These are phyloP conservation scores for Pleoardoris graminearum DNA, from an alignment of 2,329 filamentous ascomycete genomes.

Conservation along the genomic window DNA sequence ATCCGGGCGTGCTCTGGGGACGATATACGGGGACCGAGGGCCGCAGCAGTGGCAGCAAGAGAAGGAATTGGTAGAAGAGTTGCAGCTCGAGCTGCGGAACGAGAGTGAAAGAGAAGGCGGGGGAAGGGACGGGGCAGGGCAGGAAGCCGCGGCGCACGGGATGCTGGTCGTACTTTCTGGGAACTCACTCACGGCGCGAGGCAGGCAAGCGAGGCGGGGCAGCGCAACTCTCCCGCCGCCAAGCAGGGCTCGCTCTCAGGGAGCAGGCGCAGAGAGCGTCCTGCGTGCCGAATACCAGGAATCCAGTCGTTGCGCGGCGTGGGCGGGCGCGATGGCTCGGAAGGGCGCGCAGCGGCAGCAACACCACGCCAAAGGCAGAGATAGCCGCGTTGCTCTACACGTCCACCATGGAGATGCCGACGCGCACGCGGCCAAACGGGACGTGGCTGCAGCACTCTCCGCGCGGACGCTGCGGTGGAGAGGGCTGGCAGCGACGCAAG, in stretches of 20 bases:
- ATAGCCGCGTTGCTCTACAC: conserved; percentile 26
- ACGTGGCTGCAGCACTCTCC: conserved; percentile 41
- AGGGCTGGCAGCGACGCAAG: conserved; percentile 20
- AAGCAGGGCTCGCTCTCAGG: conserved; percentile 12
- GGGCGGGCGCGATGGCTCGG: conserved; percentile 18
- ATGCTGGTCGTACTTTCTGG: conserved; percentile 24
- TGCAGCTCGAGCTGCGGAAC: conserved; percentile 11
- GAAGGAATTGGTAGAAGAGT: conserved; percentile 17
- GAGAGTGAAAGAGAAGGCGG: conserved; percentile 15
- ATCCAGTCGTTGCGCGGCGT: conserved; percentile 6
- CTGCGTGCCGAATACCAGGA: conserved; percentile 11
- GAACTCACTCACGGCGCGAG: conserved; percentile 17
- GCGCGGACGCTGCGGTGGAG: conserved; percentile 16
- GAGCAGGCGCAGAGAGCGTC: conserved; percentile 7
- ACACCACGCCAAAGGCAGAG: conserved; percentile 31
- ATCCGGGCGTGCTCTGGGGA: not conserved
- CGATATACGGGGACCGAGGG: conserved; percentile 1
- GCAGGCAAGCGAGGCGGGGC: conserved; percentile 24
- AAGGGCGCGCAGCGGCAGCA: conserved; percentile 28
- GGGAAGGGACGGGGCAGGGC: not conserved
- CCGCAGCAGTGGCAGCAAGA: conserved; percentile 10
- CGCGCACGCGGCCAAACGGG: conserved; percentile 26
- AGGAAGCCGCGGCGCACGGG: conserved; percentile 12
- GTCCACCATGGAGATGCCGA: conserved; percentile 29
- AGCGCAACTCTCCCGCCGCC: conserved; percentile 25